These are phyloP conservation scores for Talaromyces marneffei DNA, from an alignment of 2,329 filamentous ascomycete genomes.

Conservation along the genomic window DNA sequence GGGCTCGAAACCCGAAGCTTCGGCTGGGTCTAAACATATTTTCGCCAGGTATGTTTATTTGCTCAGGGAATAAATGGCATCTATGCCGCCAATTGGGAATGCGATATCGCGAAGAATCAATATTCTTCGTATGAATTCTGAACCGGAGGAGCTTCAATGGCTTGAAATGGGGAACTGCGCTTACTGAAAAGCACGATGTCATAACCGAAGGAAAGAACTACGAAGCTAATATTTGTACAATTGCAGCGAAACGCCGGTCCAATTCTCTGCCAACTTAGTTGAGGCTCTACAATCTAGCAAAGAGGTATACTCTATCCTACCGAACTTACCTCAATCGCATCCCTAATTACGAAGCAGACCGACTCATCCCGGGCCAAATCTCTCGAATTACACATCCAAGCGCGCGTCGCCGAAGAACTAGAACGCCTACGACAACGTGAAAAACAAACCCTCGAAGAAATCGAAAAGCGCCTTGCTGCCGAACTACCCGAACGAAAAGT, in stretches of 20 bases:
- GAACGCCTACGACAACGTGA: constrained; percentile 69
- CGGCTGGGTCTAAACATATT: constrained; percentile 51
- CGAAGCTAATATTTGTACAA: constrained; percentile 27
- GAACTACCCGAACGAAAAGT: constrained; percentile 30
- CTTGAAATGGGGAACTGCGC: background rate
- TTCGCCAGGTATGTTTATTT: constrained; percentile 52
- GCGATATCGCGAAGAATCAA: background rate
- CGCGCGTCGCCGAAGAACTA: constrained; percentile 79
- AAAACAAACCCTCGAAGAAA: constrained; percentile 60
- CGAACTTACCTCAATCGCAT: background rate
- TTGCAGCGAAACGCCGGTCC: constrained; percentile 55
- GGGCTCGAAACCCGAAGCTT: constrained; percentile 54
- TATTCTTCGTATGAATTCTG: background rate
- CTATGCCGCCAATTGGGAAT: background rate
- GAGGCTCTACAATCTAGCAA: constrained; percentile 76
- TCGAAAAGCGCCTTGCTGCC: constrained; percentile 56
- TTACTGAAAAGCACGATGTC: background rate
- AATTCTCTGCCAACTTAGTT: constrained; percentile 75
- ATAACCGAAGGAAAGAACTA: background rate
- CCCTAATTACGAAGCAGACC: constrained; percentile 53
- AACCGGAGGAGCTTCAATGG: background rate
- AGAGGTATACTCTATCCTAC: constrained; percentile 57
- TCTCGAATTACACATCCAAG: constrained; percentile 81
- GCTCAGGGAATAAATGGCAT: background rate
- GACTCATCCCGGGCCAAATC: constrained; percentile 79